phyloP scores from a whole-genome alignment of 768 basidiomycete genomes.

The Clitopilus passeckerianus region DNA sequence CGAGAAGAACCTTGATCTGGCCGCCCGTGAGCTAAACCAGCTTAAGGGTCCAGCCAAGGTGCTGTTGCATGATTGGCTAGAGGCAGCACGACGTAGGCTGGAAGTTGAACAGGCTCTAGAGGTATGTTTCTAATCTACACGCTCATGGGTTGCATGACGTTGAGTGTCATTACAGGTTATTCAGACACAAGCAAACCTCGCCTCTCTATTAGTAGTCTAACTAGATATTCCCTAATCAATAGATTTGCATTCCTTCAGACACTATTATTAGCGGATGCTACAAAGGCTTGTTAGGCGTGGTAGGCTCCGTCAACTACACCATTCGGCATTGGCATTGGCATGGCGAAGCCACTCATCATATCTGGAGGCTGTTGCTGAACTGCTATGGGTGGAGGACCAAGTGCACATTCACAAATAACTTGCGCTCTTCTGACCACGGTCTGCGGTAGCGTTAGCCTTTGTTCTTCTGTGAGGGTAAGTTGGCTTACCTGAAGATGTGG shows the following conservation, averaged over 20 bases:
- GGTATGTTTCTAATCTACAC: constrained; percentile 32
- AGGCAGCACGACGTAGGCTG: constrained; percentile 79
- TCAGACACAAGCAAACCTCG: constrained; percentile 78
- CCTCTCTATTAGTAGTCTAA: constrained; percentile 72
- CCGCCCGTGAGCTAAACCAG: constrained; percentile 89
- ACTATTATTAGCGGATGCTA: background rate
- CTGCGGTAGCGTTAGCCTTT: constrained; percentile 17
- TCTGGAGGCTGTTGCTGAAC: background rate
- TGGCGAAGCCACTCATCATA: background rate
- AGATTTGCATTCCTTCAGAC: background rate
- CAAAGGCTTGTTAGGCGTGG: background rate
- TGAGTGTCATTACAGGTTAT: constrained; percentile 49
- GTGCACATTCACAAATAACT: constrained; percentile 82
- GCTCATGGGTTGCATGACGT: constrained; percentile 2
- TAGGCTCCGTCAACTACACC: background rate
- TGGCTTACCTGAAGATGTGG: constrained; percentile 46
- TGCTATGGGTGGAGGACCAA: constrained; percentile 22
- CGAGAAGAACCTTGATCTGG: constrained; percentile 89
- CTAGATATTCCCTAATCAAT: constrained; percentile 1
- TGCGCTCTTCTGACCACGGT: constrained; percentile 80
- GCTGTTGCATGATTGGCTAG: constrained; percentile 83
- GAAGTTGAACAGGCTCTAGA: constrained; percentile 92
- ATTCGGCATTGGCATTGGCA: background rate
- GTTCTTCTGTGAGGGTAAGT: constrained; percentile 6
- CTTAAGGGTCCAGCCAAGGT: constrained; percentile 76